These are phyloP conservation scores for Chondrostereum purpureum DNA, from an alignment of 1,284 basidiomycete species.

Conservation along the genomic window DNA sequence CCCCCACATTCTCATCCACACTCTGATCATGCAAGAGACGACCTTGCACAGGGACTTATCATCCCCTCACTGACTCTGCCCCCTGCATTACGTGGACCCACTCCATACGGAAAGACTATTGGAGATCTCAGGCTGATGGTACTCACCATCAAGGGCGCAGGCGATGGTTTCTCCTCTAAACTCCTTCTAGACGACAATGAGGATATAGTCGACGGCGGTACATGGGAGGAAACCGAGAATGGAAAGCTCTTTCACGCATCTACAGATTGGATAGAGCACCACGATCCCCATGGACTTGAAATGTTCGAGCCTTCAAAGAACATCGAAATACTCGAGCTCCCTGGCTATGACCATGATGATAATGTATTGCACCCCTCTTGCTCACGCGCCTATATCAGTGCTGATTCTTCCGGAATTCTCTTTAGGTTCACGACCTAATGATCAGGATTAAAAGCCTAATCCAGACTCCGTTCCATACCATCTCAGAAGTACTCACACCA, in stretches of 20 bases:
- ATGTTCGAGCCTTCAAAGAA: constrained; percentile 57
- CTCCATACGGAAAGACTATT: constrained; percentile 56
- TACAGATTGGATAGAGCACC: constrained; percentile 64
- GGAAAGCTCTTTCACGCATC: constrained; percentile 44
- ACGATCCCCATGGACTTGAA: constrained; percentile 56
- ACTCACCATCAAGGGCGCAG: constrained; percentile 31
- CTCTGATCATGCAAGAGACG: constrained; percentile 36
- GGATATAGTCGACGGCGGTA: constrained; percentile 52
- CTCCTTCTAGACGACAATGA: constrained; percentile 55
- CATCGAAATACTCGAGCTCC: constrained; percentile 49
- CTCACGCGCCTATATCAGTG: constrained; percentile 6
- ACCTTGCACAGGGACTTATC: constrained; percentile 44
- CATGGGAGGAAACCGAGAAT: constrained; percentile 43
- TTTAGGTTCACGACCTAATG: constrained; percentile 25
- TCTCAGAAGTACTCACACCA: constrained; percentile 45
- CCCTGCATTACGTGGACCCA: constrained; percentile 48
- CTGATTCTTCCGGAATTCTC: constrained; percentile 6
- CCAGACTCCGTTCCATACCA: constrained; percentile 48
- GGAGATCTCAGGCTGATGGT: constrained; percentile 54
- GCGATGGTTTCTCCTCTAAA: constrained; percentile 8
- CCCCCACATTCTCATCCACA: constrained; percentile 40
- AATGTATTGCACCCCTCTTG: constrained; percentile 31
- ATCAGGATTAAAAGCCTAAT: constrained; percentile 36
- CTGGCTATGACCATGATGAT: constrained; percentile 33
- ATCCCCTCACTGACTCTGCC: constrained; percentile 66